Evolutionary conservation across 257 asterid species (phyloP).

Genomic region (Penstemon barbatus): DNA sequence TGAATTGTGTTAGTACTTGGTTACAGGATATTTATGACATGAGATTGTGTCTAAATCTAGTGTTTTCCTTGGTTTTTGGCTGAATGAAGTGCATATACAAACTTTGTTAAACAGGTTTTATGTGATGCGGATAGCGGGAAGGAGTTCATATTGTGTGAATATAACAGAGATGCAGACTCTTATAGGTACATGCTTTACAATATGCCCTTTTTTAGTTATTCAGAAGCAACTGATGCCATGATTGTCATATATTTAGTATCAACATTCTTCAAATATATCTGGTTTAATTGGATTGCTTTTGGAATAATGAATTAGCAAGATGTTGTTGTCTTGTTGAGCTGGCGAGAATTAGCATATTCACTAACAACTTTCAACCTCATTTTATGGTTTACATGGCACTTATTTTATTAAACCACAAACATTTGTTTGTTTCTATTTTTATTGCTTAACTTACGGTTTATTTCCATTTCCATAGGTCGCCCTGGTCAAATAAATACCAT

Average conservation of each 20-base stretch:
- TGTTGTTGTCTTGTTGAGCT: slow-evolving; percentile 19
- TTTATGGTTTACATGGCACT: slow-evolving; percentile 5
- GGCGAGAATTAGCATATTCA: neutral
- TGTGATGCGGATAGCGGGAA: slow-evolving; percentile 75
- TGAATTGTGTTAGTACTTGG: neutral
- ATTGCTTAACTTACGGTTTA: slow-evolving; percentile 15
- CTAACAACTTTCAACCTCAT: slow-evolving; percentile 5
- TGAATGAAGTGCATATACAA: neutral
- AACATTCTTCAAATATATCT: neutral
- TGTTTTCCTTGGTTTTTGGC: neutral
- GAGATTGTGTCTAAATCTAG: slow-evolving; percentile 6
- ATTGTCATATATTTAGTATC: neutral
- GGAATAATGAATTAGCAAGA: slow-evolving; percentile 8
- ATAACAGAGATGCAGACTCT: slow-evolving; percentile 98
- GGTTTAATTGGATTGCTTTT: neutral
- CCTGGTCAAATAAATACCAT: slow-evolving; percentile 90
- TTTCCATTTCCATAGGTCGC: slow-evolving; percentile 60
- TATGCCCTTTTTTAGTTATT: slow-evolving; percentile 8
- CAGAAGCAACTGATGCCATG: neutral
- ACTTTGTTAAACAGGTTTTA: slow-evolving; percentile 56
- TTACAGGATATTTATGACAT: neutral
- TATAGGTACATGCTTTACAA: slow-evolving; percentile 58
- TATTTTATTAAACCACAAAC: neutral
- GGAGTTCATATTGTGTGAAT: slow-evolving; percentile 90
- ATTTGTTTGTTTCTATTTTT: neutral